Evolutionary conservation across 306 rosid genomes (phyloP).

Genomic region (Ziziphus jujuba): DNA sequence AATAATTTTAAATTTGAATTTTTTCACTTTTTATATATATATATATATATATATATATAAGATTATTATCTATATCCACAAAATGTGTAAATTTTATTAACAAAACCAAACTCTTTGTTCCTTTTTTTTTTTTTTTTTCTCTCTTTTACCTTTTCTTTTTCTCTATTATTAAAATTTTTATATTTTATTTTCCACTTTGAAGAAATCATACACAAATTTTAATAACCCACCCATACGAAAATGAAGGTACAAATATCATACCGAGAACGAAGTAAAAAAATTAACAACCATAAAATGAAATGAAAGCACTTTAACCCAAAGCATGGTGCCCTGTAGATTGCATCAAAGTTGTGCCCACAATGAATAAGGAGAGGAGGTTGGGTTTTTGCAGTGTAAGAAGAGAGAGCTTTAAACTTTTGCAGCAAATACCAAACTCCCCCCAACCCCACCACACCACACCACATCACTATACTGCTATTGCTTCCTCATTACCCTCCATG

Average conservation of each 20-base stretch:
- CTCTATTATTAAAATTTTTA: no score
- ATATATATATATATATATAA: no score
- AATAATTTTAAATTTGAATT: no score
- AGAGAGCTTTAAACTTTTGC: slow-evolving; percentile 40
- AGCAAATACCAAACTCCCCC: slow-evolving; percentile 36
- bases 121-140: no score
- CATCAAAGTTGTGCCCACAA: slow-evolving; percentile 43
- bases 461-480: no score
- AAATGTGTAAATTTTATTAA: no score
- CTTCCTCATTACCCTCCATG: slow-evolving; percentile 30
- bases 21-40: no score
- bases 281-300: not conserved
- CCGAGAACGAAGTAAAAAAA: not conserved
- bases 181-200: no score
- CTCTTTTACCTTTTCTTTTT: no score
- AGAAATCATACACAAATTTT: no score
- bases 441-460: slow-evolving; percentile 38
- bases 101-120: no score
- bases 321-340: slow-evolving; percentile 30
- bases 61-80: no score
- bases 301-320: not conserved
- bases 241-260: slow-evolving; percentile 3
- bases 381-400: slow-evolving; percentile 25
- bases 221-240: not conserved
- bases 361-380: slow-evolving; percentile 34